Evolutionary conservation across 192 early-diverging fungal genomes (phyloP).

Genomic region (Backusella liffmaniae): DNA sequence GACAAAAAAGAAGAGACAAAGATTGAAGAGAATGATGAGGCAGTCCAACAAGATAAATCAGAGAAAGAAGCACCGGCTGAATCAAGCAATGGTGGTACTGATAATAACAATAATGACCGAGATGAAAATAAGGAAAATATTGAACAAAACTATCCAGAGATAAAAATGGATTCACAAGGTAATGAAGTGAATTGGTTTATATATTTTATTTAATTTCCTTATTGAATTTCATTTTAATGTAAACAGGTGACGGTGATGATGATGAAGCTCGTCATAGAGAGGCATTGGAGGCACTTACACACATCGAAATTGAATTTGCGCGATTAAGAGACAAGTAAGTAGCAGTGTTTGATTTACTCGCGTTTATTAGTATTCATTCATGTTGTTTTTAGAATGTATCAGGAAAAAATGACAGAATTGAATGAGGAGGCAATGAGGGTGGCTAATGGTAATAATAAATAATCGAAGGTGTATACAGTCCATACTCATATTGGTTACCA

Average conservation of each 20-base stretch:
- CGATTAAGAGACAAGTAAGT: conserved; percentile 55
- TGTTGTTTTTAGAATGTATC: conserved; percentile 44
- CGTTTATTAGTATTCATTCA: not conserved
- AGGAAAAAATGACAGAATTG: conserved; percentile 53
- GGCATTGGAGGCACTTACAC: conserved; percentile 49
- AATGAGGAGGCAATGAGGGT: conserved; percentile 53
- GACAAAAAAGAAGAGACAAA: conserved; percentile 14
- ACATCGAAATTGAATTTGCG: conserved; percentile 59
- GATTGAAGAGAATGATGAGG: conserved; percentile 20
- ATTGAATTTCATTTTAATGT: not conserved
- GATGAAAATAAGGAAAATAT: conserved; percentile 11
- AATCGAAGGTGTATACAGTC: not conserved
- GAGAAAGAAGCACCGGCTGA: conserved; percentile 1
- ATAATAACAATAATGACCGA: not conserved
- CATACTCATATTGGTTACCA: not conserved
- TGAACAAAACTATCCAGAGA: not conserved
- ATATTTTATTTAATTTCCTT: not conserved
- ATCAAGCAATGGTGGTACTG: not conserved
- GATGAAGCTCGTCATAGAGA: conserved; percentile 48
- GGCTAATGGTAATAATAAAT: conserved; percentile 36
- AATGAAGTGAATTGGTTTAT: not conserved
- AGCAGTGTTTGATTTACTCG: not conserved
- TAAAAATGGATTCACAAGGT: not conserved
- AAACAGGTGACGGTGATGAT: conserved; percentile 22
- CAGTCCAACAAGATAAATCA: conserved; percentile 11